Conservation (phyloP, 805 yeast species). For the Saccharomyces eubayanus region DNA sequence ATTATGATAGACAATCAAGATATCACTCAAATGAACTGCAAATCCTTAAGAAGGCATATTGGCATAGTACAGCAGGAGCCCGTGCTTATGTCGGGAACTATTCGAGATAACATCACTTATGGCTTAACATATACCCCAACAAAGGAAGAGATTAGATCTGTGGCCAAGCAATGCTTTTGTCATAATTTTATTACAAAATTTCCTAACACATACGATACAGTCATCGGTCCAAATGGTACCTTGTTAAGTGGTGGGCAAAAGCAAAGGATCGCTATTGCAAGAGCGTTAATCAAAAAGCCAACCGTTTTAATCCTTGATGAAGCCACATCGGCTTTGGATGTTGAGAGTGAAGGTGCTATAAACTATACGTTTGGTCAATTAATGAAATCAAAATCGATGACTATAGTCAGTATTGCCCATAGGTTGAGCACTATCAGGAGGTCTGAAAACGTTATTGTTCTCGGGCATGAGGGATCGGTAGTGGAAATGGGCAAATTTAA, state of each 20-base stretch:
- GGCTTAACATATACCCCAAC: conserved; percentile 62
- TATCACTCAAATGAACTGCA: conserved; percentile 40
- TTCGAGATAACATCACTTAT: conserved; percentile 68
- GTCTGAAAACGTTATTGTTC: conserved; percentile 76
- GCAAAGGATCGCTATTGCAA: conserved; percentile 79
- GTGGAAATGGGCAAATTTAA: conserved; percentile 65
- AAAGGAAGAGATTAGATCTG: conserved; percentile 38
- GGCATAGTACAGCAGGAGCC: conserved; percentile 78
- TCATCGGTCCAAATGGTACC: conserved; percentile 58
- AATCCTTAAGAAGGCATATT: conserved; percentile 47
- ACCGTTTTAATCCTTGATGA: conserved; percentile 73
- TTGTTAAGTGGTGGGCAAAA: conserved; percentile 87
- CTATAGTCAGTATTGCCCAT: conserved; percentile 89
- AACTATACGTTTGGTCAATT: conserved; percentile 66
- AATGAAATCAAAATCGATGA: conserved; percentile 50
- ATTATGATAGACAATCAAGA: conserved; percentile 46
- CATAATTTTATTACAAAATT: conserved; percentile 50
- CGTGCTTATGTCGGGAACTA: conserved; percentile 67
- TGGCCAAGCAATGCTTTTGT: conserved; percentile 48
- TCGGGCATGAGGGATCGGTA: conserved; percentile 73
- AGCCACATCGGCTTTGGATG: conserved; percentile 82
- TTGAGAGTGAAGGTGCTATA: conserved; percentile 64
- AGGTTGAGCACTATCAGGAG: conserved; percentile 82
- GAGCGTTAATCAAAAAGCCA: conserved; percentile 73
- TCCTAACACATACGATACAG: conserved; percentile 58